These are phyloP conservation scores for Saturnispora diversa DNA, from an alignment of 805 yeast species.

Conservation along the genomic window DNA sequence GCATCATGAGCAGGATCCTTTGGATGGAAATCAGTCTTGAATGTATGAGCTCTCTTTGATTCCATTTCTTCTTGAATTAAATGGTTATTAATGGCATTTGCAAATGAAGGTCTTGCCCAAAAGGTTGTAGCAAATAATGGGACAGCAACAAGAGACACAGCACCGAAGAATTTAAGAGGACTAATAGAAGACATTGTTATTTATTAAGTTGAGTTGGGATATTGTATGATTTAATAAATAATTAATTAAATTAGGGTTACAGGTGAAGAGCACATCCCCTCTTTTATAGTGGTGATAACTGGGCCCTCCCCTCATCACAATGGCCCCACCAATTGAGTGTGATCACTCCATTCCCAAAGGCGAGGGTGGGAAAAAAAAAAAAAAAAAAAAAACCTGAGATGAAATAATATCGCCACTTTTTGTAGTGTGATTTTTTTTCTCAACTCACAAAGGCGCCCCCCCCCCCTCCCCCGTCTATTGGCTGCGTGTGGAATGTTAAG, in stretches of 20 bases:
- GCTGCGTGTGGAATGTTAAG: too few relatives aligned
- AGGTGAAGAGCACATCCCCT: background rate
- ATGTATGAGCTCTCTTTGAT: constrained; percentile 23
- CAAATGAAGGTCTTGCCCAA: constrained; percentile 30
- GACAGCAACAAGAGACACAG: constrained; percentile 25
- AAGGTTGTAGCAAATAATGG: constrained; percentile 23
- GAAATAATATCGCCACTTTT: too few relatives aligned
- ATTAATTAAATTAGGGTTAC: background rate
- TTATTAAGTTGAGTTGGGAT: background rate
- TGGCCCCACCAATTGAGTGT: too few relatives aligned
- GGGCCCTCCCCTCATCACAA: too few relatives aligned
- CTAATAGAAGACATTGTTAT: constrained; percentile 16
- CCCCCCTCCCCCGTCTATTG: too few relatives aligned
- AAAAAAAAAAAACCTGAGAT: too few relatives aligned
- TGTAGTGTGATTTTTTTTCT: too few relatives aligned
- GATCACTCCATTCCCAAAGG: too few relatives aligned
- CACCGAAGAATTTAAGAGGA: constrained; percentile 25
- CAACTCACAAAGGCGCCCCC: too few relatives aligned
- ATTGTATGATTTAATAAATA: background rate
- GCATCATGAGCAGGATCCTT: constrained; percentile 21
- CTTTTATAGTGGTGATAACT: background rate
- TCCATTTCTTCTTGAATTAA: constrained; percentile 29
- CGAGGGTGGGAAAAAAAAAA: too few relatives aligned
- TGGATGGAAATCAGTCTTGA: constrained; percentile 22
- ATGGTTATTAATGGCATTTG: constrained; percentile 29